phyloP scores from a whole-genome alignment of 495 filamentous ascomycete species.

The Podospora conica region DNA sequence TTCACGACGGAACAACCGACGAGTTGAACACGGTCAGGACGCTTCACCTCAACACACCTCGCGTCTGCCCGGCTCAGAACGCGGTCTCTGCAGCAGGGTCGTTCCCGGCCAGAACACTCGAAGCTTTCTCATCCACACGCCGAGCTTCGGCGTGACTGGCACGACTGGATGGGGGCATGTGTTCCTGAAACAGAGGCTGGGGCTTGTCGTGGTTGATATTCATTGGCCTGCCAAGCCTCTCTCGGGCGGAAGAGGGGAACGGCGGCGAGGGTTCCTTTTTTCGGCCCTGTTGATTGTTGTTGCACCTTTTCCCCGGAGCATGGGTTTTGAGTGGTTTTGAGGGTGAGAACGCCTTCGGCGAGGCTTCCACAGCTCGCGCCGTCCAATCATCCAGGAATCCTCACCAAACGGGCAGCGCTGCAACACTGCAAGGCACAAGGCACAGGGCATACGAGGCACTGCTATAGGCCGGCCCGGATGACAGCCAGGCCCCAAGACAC shows the following conservation, averaged over 20 bases:
- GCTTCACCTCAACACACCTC: neutral
- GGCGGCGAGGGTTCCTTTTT: neutral
- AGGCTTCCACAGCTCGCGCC: conserved; percentile 6
- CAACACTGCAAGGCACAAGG: conserved; percentile 12
- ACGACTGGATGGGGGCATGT: neutral
- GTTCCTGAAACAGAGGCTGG: conserved; percentile 11
- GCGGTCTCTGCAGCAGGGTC: neutral
- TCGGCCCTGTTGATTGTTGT: too few relatives aligned
- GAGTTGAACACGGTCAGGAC: neutral
- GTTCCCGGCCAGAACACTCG: neutral
- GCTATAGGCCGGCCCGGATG: neutral
- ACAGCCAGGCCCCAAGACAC: neutral
- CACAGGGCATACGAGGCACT: neutral
- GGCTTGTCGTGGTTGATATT: conserved; percentile 2
- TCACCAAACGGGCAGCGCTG: neutral
- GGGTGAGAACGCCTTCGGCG: neutral
- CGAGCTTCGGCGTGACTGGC: neutral
- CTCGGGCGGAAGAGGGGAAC: too few relatives aligned
- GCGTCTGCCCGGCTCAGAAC: neutral
- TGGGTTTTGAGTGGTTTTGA: too few relatives aligned
- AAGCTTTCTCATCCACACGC: neutral
- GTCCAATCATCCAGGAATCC: neutral
- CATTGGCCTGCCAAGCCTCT: conserved; percentile 3
- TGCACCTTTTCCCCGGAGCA: neutral
- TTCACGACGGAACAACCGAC: neutral